Evolutionary conservation across 73 alveolate genomes (phyloP), one percentile per base, ranked within the genome.

Genomic region (Effrenium voratum): DNA sequence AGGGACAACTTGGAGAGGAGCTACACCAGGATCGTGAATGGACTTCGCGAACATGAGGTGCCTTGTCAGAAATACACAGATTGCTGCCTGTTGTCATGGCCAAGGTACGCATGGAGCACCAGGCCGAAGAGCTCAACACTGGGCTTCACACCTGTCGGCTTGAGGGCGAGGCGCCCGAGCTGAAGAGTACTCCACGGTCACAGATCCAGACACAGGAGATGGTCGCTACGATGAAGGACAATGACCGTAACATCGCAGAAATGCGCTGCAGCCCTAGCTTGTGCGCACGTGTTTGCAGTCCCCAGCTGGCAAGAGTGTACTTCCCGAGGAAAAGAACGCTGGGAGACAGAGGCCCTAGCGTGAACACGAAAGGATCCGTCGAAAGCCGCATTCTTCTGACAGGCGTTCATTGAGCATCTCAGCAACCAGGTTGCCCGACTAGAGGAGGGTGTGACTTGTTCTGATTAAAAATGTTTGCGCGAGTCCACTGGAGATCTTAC

Each of bases 261-360:
- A 79, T 79, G 90, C 90, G 90, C 43, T 24, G 79, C 79, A 66
- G 79, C 40, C 5, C 26, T 63, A 57, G 38, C 38, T 16, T 38
- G 34, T 76, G 86, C 22, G 36, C 40, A 0, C 22, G 41, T 57
- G 41, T 0, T 76, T 38, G 45, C 36, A 4, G 19, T 40, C 24
- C 26, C n/a, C 5, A 26, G 8, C 40, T 15, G 38, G 22, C 59
- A 22, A 24, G 41, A 12, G 40, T 30, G 28, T 8, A 52, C 63
- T 52, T 45, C n/a, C 68, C 45, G 63, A 79, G 90, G 90, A 32
- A 79, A 79, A n/a, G 90, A 79, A 44, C 44, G 90, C 3, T 79
- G 90, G 90, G 90, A 79, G 44, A 79, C 90, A 79, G 90, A 79
- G 90, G 90, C 66, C 10, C n/a, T n/a, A n/a, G n/a, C n/a, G n/a